Evolutionary conservation across 2,329 filamentous ascomycete genomes (phyloP).

Genomic region (Purpureocillium takamizusanense): DNA sequence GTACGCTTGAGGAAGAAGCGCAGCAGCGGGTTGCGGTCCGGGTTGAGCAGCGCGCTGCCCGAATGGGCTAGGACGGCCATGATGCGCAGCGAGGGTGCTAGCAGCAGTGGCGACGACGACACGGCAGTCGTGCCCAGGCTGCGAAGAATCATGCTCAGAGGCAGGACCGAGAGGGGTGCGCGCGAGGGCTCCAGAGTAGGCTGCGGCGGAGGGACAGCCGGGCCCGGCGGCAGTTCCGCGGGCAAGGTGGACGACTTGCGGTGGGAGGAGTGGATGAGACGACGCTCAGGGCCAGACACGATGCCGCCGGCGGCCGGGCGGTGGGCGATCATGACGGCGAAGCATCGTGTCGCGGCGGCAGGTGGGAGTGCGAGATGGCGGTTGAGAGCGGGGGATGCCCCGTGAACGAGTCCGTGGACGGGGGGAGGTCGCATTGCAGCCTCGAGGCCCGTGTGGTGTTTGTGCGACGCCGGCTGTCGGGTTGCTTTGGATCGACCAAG

Average conservation of each 20-base stretch:
- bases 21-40: constrained; percentile 67
- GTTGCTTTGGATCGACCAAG: not conserved
- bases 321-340: not conserved
- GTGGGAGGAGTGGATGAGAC: constrained; percentile 26
- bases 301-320: not conserved
- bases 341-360: constrained; percentile 7
- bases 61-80: constrained; percentile 65
- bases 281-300: constrained; percentile 6
- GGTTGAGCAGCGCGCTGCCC: constrained; percentile 55
- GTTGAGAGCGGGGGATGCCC: constrained; percentile 5
- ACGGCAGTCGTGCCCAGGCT: constrained; percentile 61
- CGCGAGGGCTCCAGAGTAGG: constrained; percentile 16
- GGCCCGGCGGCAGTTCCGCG: constrained; percentile 13
- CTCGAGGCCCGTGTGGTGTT: not conserved
- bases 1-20: constrained; percentile 66
- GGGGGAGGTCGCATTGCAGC: constrained; percentile 14
- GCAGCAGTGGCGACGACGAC: constrained; percentile 60
- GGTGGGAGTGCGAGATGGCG: no score
- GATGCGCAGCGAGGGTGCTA: constrained; percentile 58
- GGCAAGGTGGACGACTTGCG: constrained; percentile 24
- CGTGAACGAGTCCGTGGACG: constrained; percentile 11
- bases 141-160: constrained; percentile 56
- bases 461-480: not conserved
- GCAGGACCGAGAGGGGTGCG: constrained; percentile 55
- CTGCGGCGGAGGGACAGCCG: not conserved